phyloP scores from a whole-genome alignment of 805 yeast species.

The Spencermartinsiella europaea region DNA sequence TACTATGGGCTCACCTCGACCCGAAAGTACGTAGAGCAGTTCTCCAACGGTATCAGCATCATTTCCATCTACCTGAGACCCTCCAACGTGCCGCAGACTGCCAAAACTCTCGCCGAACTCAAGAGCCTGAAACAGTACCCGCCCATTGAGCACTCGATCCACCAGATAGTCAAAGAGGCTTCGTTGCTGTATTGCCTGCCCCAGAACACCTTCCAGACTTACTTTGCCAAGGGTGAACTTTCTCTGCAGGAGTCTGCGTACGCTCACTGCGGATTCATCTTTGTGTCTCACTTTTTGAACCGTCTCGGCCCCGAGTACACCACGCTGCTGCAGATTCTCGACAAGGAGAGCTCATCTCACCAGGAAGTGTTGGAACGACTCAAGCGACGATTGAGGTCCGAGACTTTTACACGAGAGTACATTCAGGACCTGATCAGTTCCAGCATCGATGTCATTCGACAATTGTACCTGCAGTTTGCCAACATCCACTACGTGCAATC shows the following conservation, averaged over 20 bases:
- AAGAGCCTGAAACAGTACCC: constrained; percentile 29
- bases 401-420: constrained; percentile 83
- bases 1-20: constrained; percentile 82
- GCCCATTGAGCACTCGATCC: constrained; percentile 68
- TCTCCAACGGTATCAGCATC: constrained; percentile 80
- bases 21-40: constrained; percentile 91
- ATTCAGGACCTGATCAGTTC: constrained; percentile 71
- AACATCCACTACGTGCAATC: constrained; percentile 77
- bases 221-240: constrained; percentile 68
- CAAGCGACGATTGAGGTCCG: constrained; percentile 86
- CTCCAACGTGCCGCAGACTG: constrained; percentile 42
- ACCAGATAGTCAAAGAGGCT: constrained; percentile 90
- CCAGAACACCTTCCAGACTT: constrained; percentile 68
- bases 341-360: constrained; percentile 57
- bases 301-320: constrained; percentile 87
- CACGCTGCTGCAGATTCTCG: constrained; percentile 60
- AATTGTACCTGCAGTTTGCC: constrained; percentile 86
- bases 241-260: constrained; percentile 93
- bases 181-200: constrained; percentile 90
- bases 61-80: constrained; percentile 81
- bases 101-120: constrained; percentile 30
- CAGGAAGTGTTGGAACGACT: constrained; percentile 72
- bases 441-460: constrained; percentile 67
- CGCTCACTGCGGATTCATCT: constrained; percentile 89
- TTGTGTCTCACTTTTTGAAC: constrained; percentile 91